Base-by-base conservation (phyloP, 192 early-diverging fungal species). In the Coemansia sp. region DNA sequence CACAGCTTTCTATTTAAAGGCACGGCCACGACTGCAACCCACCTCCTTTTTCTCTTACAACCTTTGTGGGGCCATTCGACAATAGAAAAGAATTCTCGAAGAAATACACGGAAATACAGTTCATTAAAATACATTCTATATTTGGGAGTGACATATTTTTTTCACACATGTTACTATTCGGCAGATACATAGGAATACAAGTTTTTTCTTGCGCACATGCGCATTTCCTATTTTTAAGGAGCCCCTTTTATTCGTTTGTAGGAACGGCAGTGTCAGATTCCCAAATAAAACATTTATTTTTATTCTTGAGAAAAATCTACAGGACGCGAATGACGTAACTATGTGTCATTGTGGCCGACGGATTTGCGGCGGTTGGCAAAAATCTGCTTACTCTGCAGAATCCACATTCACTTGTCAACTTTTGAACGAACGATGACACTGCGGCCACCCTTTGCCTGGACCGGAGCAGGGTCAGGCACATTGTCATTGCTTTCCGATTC, bases 321-420 rank as follows among this genome's bases (percentile, higher is more conserved):
- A 8, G 32, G 32, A 35, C 32, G 32, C 32, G 32, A 35, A 35
- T 35, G 32, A 35, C 32, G 32, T 35, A 35, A 35, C 32, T 1
- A 8, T 7, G 32, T 35, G 32, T 35, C 32, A 35, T 35, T 35
- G 32, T 54, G 22, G 22, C 25, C 52, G 14, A 24, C 52, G 27
- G 52, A 54, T 54, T 54, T 27, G 24, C 21, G 56, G 21, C 56
- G 56, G 3, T 57, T 27, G 4, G 56, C 56, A 3, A 57, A 7
- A 10, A 57, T 7, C 15, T 57, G 8, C 56, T 17, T 57, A 15
- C 32, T 12, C 56, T 57, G 29, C 35, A 38, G 12, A 21, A 57
- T 11, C 6, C 8, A 27, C 1, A 38, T 57, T 37, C 19, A 11
- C 19, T 57, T 57, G 27, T 17, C 56, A 32, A 38, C n/a, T 21